A percentile compares a stretch with the other conserved stretches of the same genome.
Conservation (phyloP, 1,284 basidiomycete genomes). For the Moesziomyces aphidis region DNA sequence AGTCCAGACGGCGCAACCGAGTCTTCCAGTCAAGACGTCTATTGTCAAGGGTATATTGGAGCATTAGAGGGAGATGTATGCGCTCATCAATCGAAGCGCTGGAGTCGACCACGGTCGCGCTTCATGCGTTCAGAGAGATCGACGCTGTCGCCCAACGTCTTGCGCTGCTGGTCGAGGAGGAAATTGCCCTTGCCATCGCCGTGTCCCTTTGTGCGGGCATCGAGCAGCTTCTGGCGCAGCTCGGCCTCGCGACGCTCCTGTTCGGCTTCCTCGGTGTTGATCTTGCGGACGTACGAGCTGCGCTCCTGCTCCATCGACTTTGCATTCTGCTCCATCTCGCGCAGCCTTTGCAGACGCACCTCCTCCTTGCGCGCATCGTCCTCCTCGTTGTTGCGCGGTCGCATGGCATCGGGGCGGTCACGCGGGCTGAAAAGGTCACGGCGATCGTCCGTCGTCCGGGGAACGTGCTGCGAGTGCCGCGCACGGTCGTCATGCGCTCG, state of each 20-base stretch:
- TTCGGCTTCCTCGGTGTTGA: conserved; percentile 50
- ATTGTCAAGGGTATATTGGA: not conserved
- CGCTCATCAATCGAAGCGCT: conserved; percentile 40
- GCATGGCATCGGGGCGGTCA: conserved; percentile 11
- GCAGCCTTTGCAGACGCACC: conserved; percentile 82
- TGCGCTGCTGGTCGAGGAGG: conserved; percentile 58
- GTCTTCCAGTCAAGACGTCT: no score
- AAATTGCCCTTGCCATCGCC: conserved; percentile 57
- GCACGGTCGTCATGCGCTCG: not conserved
- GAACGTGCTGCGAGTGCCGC: conserved; percentile 8
- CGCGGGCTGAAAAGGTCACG: not conserved
- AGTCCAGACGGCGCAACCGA: no score
- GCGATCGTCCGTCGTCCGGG: conserved; percentile 1
- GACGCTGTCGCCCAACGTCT: conserved; percentile 51
- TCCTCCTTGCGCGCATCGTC: conserved; percentile 68
- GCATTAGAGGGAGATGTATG: not conserved
- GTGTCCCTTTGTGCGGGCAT: conserved; percentile 28
- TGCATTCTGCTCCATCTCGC: conserved; percentile 85
- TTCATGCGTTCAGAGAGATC: conserved; percentile 54
- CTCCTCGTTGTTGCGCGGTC: conserved; percentile 52
- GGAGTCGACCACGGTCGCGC: conserved; percentile 43
- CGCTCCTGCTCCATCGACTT: conserved; percentile 75
- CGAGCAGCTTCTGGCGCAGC: conserved; percentile 47
- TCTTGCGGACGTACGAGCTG: conserved; percentile 47
- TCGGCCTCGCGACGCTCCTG: conserved; percentile 51